phyloP scores from a whole-genome alignment of 1,284 basidiomycete species.

The Anthracocystis setariae region DNA sequence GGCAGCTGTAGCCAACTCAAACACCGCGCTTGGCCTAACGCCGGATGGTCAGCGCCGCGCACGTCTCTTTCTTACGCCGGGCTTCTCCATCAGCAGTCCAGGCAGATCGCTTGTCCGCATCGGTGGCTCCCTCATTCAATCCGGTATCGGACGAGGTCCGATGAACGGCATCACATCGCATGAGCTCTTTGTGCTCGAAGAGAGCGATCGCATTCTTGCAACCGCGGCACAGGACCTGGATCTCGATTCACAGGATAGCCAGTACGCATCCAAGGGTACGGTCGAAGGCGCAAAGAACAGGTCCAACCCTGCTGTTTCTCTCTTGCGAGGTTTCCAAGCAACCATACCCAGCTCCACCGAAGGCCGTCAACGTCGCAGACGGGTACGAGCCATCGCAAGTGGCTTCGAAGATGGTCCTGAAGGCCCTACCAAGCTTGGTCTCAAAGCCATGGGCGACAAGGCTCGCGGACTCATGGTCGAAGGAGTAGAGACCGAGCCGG shows the following conservation, averaged over 20 bases:
- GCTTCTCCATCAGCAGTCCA: constrained; percentile 60
- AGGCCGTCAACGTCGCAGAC: constrained; percentile 54
- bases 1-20: constrained; percentile 59
- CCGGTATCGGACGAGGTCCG: constrained; percentile 56
- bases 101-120: constrained; percentile 63
- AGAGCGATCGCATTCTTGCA: constrained; percentile 62
- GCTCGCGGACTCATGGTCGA: constrained; percentile 60
- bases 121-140: constrained; percentile 53
- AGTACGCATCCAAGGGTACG: constrained; percentile 13
- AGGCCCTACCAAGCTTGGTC: constrained; percentile 52
- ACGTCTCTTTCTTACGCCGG: constrained; percentile 53
- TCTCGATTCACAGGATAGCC: constrained; percentile 15
- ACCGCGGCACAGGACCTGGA: constrained; percentile 51
- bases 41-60: constrained; percentile 51
- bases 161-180: constrained; percentile 57
- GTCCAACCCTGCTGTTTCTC: constrained; percentile 54
- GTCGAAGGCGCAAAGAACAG: constrained; percentile 28
- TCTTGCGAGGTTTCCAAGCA: constrained; percentile 66
- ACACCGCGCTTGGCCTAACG: constrained; percentile 50
- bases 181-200: constrained; percentile 63
- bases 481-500: constrained; percentile 31
- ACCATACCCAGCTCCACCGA: constrained; percentile 61
- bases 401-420: constrained; percentile 46
- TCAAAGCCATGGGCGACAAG: constrained; percentile 60
- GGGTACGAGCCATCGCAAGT: constrained; percentile 49